phyloP scores from a whole-genome alignment of 768 basidiomycete species.

The Termitomyces sp. region DNA sequence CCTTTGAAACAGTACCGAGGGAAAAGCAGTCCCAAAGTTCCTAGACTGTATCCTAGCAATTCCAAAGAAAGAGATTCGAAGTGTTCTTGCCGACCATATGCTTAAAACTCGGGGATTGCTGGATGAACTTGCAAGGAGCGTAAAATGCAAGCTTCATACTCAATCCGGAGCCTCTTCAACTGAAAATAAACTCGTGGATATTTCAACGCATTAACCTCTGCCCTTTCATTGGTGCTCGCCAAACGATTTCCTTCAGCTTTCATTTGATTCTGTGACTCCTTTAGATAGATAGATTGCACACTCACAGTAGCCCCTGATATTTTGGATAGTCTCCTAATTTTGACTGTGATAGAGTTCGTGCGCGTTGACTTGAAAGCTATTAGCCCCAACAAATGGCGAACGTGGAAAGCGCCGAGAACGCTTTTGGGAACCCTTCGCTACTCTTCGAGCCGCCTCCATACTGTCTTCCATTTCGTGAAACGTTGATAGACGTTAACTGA shows the following conservation, averaged over 20 bases:
- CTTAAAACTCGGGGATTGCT: not conserved
- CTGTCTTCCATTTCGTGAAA: no score
- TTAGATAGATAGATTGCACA: not conserved
- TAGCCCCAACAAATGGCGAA: no score
- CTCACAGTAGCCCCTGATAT: not conserved
- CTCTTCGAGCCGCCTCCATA: no score
- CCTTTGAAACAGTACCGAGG: not conserved
- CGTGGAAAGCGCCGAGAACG: no score
- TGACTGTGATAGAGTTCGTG: not conserved
- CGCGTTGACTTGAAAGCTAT: no score
- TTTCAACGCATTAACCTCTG: not conserved
- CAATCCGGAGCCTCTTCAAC: not conserved
- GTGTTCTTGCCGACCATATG: not conserved
- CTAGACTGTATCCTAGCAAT: not conserved
- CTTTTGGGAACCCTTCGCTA: no score
- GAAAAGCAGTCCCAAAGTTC: not conserved
- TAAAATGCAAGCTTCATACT: not conserved
- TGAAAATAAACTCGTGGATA: not conserved
- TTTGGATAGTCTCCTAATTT: not conserved
- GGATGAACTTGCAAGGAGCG: not conserved
- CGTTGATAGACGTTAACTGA: no score
- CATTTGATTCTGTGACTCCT: not conserved
- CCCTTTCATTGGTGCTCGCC: not conserved
- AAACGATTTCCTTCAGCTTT: not conserved
- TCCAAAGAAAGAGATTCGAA: not conserved